Evolutionary conservation across 495 filamentous ascomycete species (phyloP).

Genomic region (Clavariopsis aquatica): DNA sequence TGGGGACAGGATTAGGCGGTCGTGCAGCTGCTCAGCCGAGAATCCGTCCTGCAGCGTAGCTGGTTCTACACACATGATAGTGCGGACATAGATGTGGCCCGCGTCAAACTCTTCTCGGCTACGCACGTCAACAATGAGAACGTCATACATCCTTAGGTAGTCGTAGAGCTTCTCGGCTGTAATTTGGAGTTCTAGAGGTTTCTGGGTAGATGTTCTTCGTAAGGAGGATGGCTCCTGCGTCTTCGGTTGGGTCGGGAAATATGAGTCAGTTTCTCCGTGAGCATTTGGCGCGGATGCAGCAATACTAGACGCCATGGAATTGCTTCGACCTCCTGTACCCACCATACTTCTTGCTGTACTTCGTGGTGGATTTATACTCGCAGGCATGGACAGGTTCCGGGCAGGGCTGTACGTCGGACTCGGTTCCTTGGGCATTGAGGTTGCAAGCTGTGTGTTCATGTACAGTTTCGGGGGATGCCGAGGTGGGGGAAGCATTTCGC

Average conservation of each 20-base stretch:
- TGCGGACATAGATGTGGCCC: conserved; percentile 81
- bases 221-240: conserved; percentile 1
- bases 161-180: conserved; percentile 64
- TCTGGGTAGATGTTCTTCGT: conserved; percentile 47
- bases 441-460: conserved; percentile 52
- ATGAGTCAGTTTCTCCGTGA: conserved; percentile 37
- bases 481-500: conserved; percentile 58
- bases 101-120: conserved; percentile 77
- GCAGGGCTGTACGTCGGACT: conserved; percentile 83
- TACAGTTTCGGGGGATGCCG: conserved; percentile 58
- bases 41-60: conserved; percentile 71
- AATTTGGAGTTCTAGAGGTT: conserved; percentile 66
- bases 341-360: conserved; percentile 47
- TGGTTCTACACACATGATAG: conserved; percentile 90
- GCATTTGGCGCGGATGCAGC: conserved; percentile 38
- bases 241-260: conserved; percentile 39
- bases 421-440: conserved; percentile 72
- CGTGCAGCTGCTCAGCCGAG: conserved; percentile 80
- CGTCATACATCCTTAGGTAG: conserved; percentile 60
- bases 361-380: conserved; percentile 54
- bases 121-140: conserved; percentile 86
- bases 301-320: conserved; percentile 36
- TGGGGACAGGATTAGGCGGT: conserved; percentile 79
- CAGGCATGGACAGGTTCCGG: conserved; percentile 57
- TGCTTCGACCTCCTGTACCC: conserved; percentile 43